Percentiles rank a stretch among this genome's conserved stretches.
These are phyloP conservation scores for Tarenaya hassleriana DNA, from an alignment of 345 rosid genomes.

Conservation along the genomic window DNA sequence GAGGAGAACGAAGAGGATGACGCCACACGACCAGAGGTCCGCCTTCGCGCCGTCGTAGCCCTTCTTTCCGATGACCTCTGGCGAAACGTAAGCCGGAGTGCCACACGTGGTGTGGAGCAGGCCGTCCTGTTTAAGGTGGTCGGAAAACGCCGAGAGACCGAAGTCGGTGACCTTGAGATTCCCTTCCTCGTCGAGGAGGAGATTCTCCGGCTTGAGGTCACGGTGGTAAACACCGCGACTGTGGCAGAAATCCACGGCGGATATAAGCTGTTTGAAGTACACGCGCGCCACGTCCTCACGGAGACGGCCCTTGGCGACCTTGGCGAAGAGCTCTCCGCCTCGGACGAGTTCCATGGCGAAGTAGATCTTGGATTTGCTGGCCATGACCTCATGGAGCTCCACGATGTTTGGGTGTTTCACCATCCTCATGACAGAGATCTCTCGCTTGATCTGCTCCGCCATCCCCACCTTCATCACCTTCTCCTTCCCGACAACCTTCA, in stretches of 20 bases:
- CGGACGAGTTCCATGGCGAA: conserved; percentile 90
- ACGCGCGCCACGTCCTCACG: conserved; percentile 67
- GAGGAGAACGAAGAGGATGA: conserved; percentile 72
- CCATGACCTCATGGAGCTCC: conserved; percentile 89
- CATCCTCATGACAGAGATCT: conserved; percentile 94
- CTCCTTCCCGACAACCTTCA: conserved; percentile 86
- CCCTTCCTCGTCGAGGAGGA: conserved; percentile 70
- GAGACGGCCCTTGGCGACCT: conserved; percentile 56
- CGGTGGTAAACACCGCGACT: conserved; percentile 93
- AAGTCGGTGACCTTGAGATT: conserved; percentile 79
- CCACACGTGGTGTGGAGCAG: conserved; percentile 82
- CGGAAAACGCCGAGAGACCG: conserved; percentile 75
- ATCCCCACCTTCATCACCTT: conserved; percentile 77
- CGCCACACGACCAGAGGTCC: conserved; percentile 96
- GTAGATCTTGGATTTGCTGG: conserved; percentile 87
- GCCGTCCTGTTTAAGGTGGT: conserved; percentile 73
- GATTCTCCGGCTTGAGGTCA: conserved; percentile 82
- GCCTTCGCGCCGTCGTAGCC: conserved; percentile 93
- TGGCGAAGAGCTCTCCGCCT: conserved; percentile 80
- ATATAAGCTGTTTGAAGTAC: conserved; percentile 75
- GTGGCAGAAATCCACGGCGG: conserved; percentile 86
- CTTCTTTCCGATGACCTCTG: conserved; percentile 75
- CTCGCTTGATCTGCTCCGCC: conserved; percentile 87
- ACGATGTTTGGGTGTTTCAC: conserved; percentile 81
- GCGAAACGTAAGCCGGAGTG: conserved; percentile 88